Base-by-base conservation (phyloP, 2,329 filamentous ascomycete species). In the Colletotrichum sp. region DNA sequence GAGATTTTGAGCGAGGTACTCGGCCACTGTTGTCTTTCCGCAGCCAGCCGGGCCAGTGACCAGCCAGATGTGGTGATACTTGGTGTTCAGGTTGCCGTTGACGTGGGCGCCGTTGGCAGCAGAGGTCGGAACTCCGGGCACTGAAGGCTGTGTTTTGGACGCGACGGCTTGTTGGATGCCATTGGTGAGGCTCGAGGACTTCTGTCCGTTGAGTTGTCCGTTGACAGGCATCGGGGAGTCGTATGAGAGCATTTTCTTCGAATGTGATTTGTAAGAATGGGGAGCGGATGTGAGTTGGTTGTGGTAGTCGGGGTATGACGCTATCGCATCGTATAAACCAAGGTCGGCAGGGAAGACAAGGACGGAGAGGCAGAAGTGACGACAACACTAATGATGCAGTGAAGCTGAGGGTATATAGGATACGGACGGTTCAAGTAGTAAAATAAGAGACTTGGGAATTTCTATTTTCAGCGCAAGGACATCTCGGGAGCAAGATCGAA, bases 21-120 rank as follows among this genome's bases (percentile, higher is more conserved):
- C 87, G 58, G 93, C 94, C 32, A 96, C 90, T 1, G 94, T 96
- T 73, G 92, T 94, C 88, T 96, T 96, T 75, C 94, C 94, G 81
- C 93, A 95, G 32, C 94, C 94, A 58, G 94, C 94, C 67, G 94
- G 94, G 32, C 94, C 94, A 2, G 94, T 95, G 67, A 96, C 92
- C 75, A 96, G 89, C 93, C 94, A 96, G 82, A 96, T 95, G 83
- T 96, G 94, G 80, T 93, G 92, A 74, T 87, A 83, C 72, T 84
- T 83, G 70, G 82, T 80, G 80, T 80, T 77, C 76, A 82, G 78
- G 78, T 79, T 79, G 55, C 79, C 80, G 34, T 81, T 81, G 72
- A 82, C 76, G 52, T 85, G 81, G 58, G 80, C 78, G 67, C 81
- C 79, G 71, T 79, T 80, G 79, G 81, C 79, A 43, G 80, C 81